phyloP scores from a whole-genome alignment of 2,329 filamentous ascomycete species.

The Talaromyces sp. region DNA sequence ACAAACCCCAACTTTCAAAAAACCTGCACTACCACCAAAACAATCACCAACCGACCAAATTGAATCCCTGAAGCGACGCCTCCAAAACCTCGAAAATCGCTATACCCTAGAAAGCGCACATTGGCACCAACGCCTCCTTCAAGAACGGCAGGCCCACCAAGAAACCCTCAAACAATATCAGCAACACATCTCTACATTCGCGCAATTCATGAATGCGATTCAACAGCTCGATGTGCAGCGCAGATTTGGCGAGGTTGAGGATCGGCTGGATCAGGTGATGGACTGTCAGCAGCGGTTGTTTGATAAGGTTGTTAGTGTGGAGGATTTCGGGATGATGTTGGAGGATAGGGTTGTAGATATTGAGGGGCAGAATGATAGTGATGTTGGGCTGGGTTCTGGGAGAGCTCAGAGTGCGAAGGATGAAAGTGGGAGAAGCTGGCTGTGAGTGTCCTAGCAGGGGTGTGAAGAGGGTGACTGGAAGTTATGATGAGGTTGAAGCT shows the following conservation, averaged over 20 bases:
- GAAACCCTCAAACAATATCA: background rate
- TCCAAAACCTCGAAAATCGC: background rate
- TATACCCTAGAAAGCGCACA: background rate
- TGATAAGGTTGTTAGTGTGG: constrained; percentile 26
- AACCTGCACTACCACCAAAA: background rate
- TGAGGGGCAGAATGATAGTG: constrained; percentile 15
- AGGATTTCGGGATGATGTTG: constrained; percentile 26
- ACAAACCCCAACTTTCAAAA: background rate
- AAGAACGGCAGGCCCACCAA: background rate
- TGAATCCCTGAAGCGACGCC: background rate
- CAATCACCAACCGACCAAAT: background rate
- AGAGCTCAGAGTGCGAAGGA: background rate
- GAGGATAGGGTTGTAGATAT: constrained; percentile 24
- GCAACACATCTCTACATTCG: background rate
- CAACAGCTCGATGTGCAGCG: constrained; percentile 23
- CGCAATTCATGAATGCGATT: background rate
- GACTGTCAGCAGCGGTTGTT: constrained; percentile 27
- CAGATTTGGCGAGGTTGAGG: constrained; percentile 27
- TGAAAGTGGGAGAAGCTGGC: background rate
- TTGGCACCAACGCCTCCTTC: background rate
- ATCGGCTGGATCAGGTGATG: constrained; percentile 25
- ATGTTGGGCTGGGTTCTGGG: background rate
- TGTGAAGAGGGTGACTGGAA: background rate
- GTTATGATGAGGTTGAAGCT: background rate
- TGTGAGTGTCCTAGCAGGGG: background rate